Base-by-base conservation (phyloP, 2,329 filamentous ascomycete genomes). In the Madurella mycetomatis region DNA sequence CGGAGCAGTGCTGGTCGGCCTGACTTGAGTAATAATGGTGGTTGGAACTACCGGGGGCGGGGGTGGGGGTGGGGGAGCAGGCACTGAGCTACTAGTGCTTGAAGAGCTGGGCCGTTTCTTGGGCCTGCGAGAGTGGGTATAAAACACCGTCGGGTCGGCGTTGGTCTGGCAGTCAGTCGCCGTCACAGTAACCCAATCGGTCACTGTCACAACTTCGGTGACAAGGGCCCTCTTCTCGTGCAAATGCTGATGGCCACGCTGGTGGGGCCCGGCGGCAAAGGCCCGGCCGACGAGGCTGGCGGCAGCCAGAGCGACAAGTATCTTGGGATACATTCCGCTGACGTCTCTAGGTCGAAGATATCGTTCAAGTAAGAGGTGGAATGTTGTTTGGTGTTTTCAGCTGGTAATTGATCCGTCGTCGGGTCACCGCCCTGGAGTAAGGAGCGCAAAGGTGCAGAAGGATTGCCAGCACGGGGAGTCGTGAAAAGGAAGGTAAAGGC, bases 211-310 rank as follows among this genome's bases (percentile, higher is more conserved):
- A 9, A 70, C 65, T 41, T 71, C 64, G 19, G 67, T 67, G 42
- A 69, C 59, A 12, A 69, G n/a, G 13, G 55, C 65, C 49, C 65
- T 66, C 64, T 73, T 71, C 50, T 70, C 61, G 60, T 68, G 66
- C 16, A 60, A 48, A 44, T 68, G 66, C 47, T 63, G 60, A 59
- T 76, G 73, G 47, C 65, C 65, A 62, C 75, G 72, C 43, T 72
- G 73, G 66, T 76, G 72, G 55, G 69, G 62, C 66, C 71, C 72
- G 60, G 72, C 63, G 60, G 73, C 77, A 41, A 72, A 54, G 56
- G 70, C 70, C 65, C 76, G 71, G 61, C 74, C 70, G 61, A 72
- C 68, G 45, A 80, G 69, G 54, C 73, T 68, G 53, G 73, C 68
- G 51, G 73, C 74, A 51, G 72, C 71, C 54, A 79, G 63, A 53